Evolutionary conservation across 345 rosid species (phyloP), one percentile per base, ranked within the genome.

Genomic region (Gossypium sturtianum): DNA sequence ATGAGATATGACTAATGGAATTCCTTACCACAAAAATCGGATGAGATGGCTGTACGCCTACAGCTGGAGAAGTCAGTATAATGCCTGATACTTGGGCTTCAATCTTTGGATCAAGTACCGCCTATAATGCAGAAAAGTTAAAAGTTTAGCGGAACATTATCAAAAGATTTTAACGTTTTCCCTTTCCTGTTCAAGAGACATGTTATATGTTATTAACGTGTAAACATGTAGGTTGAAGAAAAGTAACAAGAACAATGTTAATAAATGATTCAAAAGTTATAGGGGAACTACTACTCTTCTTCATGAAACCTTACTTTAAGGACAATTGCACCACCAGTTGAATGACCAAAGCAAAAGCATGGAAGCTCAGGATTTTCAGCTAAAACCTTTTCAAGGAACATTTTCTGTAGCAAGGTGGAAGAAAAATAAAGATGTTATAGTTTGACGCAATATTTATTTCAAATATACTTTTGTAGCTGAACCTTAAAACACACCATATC

Each of bases 271-370:
- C 38, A 58, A 12, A 59, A 25, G 0, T 25, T 59, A 25, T 12
- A 4, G 64, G 62, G 64, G 64, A 25, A 59, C 17, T 23, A 12
- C 23, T 4, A 16, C 38, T 29, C 38, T 59, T 59, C 38, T 12
- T 59, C 13, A 59, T 23, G 34, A 25, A 59, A 25, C 41, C 9
- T 60, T 1, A 59, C 64, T 87, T 94, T 91, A 54, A 94, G 89
- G 70, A 90, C 83, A 74, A 92, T 94, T 20, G 98, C 95, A 45
- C 88, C 98, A 38, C 98, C 98, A 2, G 97, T 92, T 41, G 98
- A 94, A 76, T 94, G 98, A 66, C 98, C 98, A 76, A 94, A 81
- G 78, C 91, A 89, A 82, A 94, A 94, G 84, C 97, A 94, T 3
- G 93, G 96, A 34, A 91, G 83, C 69, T 86, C 89, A 17, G 90